Percentiles rank a stretch among this genome's conserved stretches.
Evolutionary conservation across 179 eudicot genomes (phyloP).

Genomic region (Actinidia arguta): DNA sequence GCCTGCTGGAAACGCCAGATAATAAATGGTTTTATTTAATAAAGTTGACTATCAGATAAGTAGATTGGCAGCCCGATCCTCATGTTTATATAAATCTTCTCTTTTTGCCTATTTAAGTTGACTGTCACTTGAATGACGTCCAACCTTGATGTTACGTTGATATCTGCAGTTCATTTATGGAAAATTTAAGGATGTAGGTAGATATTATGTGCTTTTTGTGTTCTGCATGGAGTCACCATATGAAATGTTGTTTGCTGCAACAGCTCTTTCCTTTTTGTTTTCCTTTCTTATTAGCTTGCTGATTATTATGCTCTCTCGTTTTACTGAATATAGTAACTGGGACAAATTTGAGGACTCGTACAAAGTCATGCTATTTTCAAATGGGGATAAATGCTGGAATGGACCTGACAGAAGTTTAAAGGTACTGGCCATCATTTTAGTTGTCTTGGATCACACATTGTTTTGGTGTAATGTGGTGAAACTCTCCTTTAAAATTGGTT

Average conservation of each 20-base stretch:
- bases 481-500: not conserved
- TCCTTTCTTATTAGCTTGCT: conserved; percentile 11
- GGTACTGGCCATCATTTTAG: conserved; percentile 41
- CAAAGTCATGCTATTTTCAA: conserved; percentile 76
- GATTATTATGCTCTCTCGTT: conserved; percentile 14
- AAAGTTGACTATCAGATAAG: not conserved
- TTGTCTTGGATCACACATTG: conserved; percentile 4
- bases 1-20: conserved; percentile 4
- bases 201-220: not conserved
- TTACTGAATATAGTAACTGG: conserved; percentile 67
- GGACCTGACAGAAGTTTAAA: conserved; percentile 98
- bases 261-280: not conserved
- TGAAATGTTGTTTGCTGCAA: conserved; percentile 13
- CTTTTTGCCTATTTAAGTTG: not conserved
- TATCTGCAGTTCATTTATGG: not conserved
- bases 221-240: not conserved
- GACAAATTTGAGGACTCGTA: conserved; percentile 91
- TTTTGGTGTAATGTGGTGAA: not conserved
- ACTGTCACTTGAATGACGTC: not conserved
- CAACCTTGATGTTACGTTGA: not conserved
- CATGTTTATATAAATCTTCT: not conserved
- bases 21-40: not conserved
- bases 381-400: conserved; percentile 98
- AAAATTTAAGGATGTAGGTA: not conserved
- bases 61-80: not conserved